Conservation (phyloP, 129 eudicot genomes). For the Centella asiatica region DNA sequence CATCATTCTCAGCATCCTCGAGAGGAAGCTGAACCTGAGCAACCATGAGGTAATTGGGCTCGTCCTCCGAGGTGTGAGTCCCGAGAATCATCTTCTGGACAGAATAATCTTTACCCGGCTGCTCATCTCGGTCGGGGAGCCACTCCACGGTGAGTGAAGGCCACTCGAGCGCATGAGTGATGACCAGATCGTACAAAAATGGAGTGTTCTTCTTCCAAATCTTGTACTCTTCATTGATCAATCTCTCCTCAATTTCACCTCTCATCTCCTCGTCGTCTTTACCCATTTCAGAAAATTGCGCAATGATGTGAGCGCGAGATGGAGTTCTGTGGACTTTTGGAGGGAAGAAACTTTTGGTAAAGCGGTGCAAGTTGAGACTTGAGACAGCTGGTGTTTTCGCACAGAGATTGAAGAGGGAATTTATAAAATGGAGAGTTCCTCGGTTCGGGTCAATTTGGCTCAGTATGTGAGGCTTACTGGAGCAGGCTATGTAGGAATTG, state of each 20-base stretch:
- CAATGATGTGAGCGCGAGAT: no score
- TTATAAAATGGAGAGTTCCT: no score
- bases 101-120: slow-evolving; percentile 82
- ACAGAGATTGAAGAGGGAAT: no score
- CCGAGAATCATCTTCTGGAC: slow-evolving; percentile 90
- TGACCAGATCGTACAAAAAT: slow-evolving; percentile 77
- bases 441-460: no score
- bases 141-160: slow-evolving; percentile 96
- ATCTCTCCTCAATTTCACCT: slow-evolving; percentile 70
- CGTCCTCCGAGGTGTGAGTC: slow-evolving; percentile 90
- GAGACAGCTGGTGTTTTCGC: no score
- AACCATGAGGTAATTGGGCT: slow-evolving; percentile 77
- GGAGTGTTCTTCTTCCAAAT: slow-evolving; percentile 97
- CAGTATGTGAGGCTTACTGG: no score
- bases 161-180: slow-evolving; percentile 96
- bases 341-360: neutral
- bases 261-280: slow-evolving; percentile 72
- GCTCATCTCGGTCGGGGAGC: slow-evolving; percentile 88
- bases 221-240: slow-evolving; percentile 95
- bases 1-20: slow-evolving; percentile 87
- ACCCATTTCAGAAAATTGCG: slow-evolving; percentile 23
- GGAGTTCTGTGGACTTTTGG: neutral
- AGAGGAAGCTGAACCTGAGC: slow-evolving; percentile 92
- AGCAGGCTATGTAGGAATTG: no score
- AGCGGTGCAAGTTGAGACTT: no score